phyloP scores from a whole-genome alignment of 2,329 filamentous ascomycete genomes.

The Sphaerostilbella broomeana region DNA sequence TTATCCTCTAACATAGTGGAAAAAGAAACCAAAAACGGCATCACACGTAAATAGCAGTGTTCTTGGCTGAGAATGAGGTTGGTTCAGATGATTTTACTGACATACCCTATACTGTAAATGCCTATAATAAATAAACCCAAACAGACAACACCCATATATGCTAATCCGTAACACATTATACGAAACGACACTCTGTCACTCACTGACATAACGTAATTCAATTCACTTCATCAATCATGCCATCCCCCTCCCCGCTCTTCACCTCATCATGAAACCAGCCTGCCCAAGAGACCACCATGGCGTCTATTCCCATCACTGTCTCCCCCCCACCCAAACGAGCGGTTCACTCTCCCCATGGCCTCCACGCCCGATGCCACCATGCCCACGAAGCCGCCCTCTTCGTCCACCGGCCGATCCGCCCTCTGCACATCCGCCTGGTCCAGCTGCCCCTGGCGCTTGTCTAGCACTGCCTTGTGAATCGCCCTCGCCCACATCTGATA shows the following conservation, averaged over 20 bases:
- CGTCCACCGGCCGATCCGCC: constrained; percentile 23
- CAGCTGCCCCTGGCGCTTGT: constrained; percentile 48
- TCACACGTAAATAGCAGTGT: no score
- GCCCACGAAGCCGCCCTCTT: constrained; percentile 36
- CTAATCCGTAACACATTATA: no score
- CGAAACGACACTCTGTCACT: background rate
- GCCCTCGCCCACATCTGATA: constrained; percentile 56
- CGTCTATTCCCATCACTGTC: constrained; percentile 1
- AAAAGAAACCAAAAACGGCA: no score
- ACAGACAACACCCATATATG: no score
- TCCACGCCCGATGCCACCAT: constrained; percentile 43
- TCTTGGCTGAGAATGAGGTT: no score
- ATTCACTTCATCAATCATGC: background rate
- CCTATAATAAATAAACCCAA: no score
- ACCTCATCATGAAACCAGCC: no score
- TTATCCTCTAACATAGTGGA: no score
- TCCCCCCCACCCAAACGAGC: constrained; percentile 34
- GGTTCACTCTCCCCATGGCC: constrained; percentile 47
- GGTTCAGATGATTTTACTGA: no score
- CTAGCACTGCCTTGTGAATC: constrained; percentile 53
- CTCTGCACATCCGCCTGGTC: constrained; percentile 51
- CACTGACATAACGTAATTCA: background rate
- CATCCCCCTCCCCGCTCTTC: background rate
- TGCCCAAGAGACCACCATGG: no score
- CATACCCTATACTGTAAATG: background rate